phyloP scores from a whole-genome alignment of 331 rosid species.

The Quercus tomentella region DNA sequence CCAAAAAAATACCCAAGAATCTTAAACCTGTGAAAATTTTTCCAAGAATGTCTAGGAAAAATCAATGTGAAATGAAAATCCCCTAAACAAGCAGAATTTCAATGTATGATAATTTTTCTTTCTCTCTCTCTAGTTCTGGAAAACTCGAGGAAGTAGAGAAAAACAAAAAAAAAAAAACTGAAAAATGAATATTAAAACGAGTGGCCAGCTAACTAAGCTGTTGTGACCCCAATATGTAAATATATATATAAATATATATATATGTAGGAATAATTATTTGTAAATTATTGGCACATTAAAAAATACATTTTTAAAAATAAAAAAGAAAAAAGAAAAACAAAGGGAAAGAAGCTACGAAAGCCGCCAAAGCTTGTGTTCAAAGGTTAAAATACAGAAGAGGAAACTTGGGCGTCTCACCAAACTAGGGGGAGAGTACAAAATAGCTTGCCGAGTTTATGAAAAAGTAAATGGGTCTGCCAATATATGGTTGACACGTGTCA shows the following conservation, averaged over 20 bases:
- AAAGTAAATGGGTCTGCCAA: neutral
- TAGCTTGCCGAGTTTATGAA: neutral
- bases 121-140: constrained; percentile 25
- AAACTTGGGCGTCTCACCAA: neutral
- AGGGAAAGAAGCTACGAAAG: constrained; percentile 14
- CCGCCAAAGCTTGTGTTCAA: constrained; percentile 30
- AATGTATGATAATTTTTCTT: constrained; percentile 22
- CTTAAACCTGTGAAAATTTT: constrained; percentile 1
- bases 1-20: neutral
- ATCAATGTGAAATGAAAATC: constrained; percentile 35
- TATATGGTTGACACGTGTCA: constrained; percentile 4
- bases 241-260: neutral
- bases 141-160: constrained; percentile 40
- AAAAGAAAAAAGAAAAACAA: neutral
- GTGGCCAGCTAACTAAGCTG: constrained; percentile 80
- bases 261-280: neutral
- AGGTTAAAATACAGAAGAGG: constrained; percentile 12
- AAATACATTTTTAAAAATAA: neutral
- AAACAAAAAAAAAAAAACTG: constrained; percentile 22
- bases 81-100: constrained; percentile 18
- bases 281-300: neutral
- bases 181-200: constrained; percentile 38
- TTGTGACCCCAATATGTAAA: constrained; percentile 55
- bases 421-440: neutral
- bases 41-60: constrained; percentile 8